Base-by-base conservation (phyloP, 805 yeast species). In the Candida berthetii region DNA sequence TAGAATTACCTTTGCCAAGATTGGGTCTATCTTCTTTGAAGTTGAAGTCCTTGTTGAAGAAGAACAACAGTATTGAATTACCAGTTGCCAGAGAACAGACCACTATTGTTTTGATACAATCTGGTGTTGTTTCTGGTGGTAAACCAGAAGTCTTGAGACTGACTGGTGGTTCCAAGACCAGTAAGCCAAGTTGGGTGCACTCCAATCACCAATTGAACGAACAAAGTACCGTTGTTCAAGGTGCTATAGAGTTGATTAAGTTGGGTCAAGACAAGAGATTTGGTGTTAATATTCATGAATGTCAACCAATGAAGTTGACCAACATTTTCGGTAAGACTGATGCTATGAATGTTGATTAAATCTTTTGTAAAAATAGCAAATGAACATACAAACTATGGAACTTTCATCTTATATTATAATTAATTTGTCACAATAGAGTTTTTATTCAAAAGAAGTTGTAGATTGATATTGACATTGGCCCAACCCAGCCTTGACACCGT, bases 151-250 rank as follows among this genome's bases (percentile, higher is more conserved):
- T 85, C 15, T 62, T 90, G 42, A 76, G 96, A 59, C 71, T 91
- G 48, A 78, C 91, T 22, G 97, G 97, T 37, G 96, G 96, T 37
- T 61, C 69, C 31, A 71, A 73, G 52, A 71, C 82, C 20, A 72
- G 80, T 40, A 72, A 75, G 45, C 90, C 96, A 52, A 78, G 87
- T 50, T 93, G 95, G 93, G 83, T 85, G 35, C 96, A 90, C 59
- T 86, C 96, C 22, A 68, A 75, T 34, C 80, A 69, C 64, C 82
- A 82, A 61, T 64, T 91, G 42, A 61, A 71, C 25, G 78, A 76
- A 36, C 65, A 68, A 7, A 69, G 58, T 31, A 53, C 61, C 7
- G 38, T 53, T n/a, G 60, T 64, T 27, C 62, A 70, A 42, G 74
- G 76, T 42, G 71, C 80, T 35, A 58, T 68, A 46, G 74, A 78